Conservation (phyloP, 352 stramenopile species). For the Globisporangium acanthophoron region DNA sequence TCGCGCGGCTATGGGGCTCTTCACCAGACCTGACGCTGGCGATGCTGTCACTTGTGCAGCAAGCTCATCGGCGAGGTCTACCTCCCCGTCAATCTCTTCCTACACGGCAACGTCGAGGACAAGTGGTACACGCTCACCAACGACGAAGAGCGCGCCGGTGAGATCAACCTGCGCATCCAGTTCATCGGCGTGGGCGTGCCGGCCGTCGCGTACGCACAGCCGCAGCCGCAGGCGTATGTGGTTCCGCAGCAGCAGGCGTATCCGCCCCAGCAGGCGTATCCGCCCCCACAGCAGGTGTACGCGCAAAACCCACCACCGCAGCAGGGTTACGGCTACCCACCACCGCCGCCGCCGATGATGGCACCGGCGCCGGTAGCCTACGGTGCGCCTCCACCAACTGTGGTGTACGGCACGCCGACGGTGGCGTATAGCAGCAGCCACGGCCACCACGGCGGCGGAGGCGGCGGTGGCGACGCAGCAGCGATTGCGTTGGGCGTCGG, state of each 20-base stretch:
- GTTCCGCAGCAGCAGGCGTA: slow-evolving; percentile 3
- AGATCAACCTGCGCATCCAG: slow-evolving; percentile 83
- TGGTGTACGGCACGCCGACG: slow-evolving; percentile 16
- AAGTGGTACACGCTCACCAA: slow-evolving; percentile 84
- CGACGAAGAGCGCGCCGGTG: slow-evolving; percentile 40
- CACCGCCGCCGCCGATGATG: too few species aligned
- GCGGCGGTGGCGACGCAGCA: slow-evolving; percentile 8
- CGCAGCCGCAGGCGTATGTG: slow-evolving; percentile 19
- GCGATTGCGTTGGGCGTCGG: slow-evolving; percentile 66
- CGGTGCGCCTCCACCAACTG: slow-evolving; percentile 14
- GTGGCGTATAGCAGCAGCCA: slow-evolving; percentile 18
- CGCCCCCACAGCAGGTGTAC: slow-evolving; percentile 8
- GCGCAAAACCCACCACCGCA: neutral
- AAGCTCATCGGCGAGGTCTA: slow-evolving; percentile 71
- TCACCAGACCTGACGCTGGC: too few species aligned
- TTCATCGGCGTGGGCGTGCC: slow-evolving; percentile 23
- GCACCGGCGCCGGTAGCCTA: slow-evolving; percentile 13
- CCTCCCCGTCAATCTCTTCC: slow-evolving; percentile 74
- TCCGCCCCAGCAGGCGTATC: too few species aligned
- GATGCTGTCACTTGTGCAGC: slow-evolving; percentile 12
- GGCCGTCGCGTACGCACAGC: slow-evolving; percentile 15
- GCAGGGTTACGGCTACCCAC: slow-evolving; percentile 31
- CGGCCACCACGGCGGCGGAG: slow-evolving; percentile 24
- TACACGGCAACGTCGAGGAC: slow-evolving; percentile 56
- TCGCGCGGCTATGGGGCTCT: neutral